Percentiles rank a stretch among this genome's conserved stretches.
phyloP scores from a whole-genome alignment of 1,284 basidiomycete genomes.

The Leucoagaricus sp. region DNA sequence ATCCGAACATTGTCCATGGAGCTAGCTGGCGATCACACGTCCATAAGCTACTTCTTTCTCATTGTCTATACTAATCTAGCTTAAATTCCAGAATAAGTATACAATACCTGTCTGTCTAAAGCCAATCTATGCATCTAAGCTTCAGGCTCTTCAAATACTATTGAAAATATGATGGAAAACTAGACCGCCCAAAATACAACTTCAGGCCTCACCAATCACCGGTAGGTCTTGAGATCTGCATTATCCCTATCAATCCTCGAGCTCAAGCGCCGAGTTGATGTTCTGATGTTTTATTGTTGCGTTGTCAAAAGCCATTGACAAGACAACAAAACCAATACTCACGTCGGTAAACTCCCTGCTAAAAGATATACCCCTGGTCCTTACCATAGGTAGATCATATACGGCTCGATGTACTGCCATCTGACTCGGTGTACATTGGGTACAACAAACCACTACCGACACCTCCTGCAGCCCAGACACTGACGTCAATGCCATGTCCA shows the following conservation, averaged over 20 bases:
- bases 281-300: not conserved
- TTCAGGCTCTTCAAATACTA: not conserved
- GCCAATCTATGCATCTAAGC: not conserved
- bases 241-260: not conserved
- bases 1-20: not conserved
- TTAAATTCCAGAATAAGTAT: not conserved
- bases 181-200: too few relatives aligned
- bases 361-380: not conserved
- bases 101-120: too few relatives aligned
- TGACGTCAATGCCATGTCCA: constrained; percentile 4
- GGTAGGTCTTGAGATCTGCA: too few relatives aligned
- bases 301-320: not conserved
- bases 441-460: constrained; percentile 12
- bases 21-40: not conserved
- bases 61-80: not conserved
- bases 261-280: constrained; percentile 9
- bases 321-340: not conserved
- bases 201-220: too few relatives aligned
- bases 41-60: not conserved
- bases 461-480: not conserved
- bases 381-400: constrained; percentile 11
- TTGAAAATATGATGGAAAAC: not conserved
- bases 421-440: constrained; percentile 2
- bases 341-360: constrained; percentile 8
- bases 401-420: constrained; percentile 4